Evolutionary conservation across 2,329 filamentous ascomycete genomes (phyloP).

Genomic region (Fusarium metavorans): DNA sequence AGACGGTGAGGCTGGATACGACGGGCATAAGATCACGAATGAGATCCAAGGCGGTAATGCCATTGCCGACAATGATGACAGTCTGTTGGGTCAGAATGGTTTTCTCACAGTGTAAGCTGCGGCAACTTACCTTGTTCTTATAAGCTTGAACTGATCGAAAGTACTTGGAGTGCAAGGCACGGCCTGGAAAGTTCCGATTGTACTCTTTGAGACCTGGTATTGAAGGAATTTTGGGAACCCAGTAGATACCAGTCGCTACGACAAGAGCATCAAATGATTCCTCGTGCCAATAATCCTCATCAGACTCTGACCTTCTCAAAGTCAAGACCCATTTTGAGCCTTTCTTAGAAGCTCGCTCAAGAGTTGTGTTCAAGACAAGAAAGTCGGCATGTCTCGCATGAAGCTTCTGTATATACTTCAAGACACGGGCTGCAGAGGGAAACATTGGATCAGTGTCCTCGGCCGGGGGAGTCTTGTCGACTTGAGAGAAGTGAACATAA

Average conservation of each 20-base stretch:
- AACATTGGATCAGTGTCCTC: slow-evolving; percentile 2
- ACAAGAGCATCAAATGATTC: slow-evolving; percentile 57
- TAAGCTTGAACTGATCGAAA: slow-evolving; percentile 48
- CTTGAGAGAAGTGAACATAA: slow-evolving; percentile 65
- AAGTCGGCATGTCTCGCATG: not conserved
- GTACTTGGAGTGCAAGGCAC: slow-evolving; percentile 56
- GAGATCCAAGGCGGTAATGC: slow-evolving; percentile 65
- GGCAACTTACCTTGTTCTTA: slow-evolving; percentile 29
- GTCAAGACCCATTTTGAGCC: slow-evolving; percentile 62
- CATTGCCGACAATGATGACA: slow-evolving; percentile 65
- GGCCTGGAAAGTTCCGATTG: slow-evolving; percentile 51
- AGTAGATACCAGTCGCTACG: slow-evolving; percentile 56
- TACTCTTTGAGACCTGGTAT: slow-evolving; percentile 57
- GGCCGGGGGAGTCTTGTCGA: not conserved
- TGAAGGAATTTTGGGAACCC: slow-evolving; percentile 54
- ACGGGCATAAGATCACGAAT: slow-evolving; percentile 37
- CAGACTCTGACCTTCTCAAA: slow-evolving; percentile 56
- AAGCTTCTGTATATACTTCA: slow-evolving; percentile 47
- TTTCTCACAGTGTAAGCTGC: no score
- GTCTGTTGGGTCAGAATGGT: slow-evolving; percentile 47
- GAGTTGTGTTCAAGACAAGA: slow-evolving; percentile 64
- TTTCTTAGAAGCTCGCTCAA: slow-evolving; percentile 64
- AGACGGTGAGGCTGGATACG: slow-evolving; percentile 1
- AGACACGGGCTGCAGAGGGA: slow-evolving; percentile 42
- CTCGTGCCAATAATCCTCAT: slow-evolving; percentile 55